Base-by-base conservation (phyloP, 2,329 filamentous ascomycete species). In the Claviceps spartinae region DNA sequence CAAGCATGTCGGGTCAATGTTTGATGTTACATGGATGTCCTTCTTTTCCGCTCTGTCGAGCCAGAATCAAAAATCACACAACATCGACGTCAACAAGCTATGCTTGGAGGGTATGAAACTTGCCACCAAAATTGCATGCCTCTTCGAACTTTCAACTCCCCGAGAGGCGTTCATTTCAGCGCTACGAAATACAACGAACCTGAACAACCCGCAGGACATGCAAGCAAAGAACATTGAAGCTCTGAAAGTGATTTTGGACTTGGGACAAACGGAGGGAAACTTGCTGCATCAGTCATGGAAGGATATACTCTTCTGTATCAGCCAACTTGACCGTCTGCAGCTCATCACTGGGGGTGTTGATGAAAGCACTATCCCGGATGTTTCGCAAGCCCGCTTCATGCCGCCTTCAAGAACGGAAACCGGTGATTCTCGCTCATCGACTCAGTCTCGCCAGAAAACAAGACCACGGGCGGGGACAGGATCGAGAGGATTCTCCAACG, bases 1-100 rank as follows among this genome's bases (percentile, higher is more conserved):
- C 65, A 91, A 88, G 60, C 93, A 98, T 65, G 86, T 96, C 48
- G 93, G 93, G 0, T 89, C 93, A 0, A 98, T 98, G 93, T 97
- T 98, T 63, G 90, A 95, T 61, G 89, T 95, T 24, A 94, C 89
- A 0, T 98, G 93, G 93, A 98, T 97, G 91, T 95, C 91, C 9
- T 94, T 96, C 67, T 85, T 98, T 62, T 97, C 91, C 5, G 90
- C 90, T 0, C 77, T 98, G 26, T 96, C 91, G 1, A 90, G 87
- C 49, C 87, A 94, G 59, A 90, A 93, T 65, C 93, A 97, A 60
- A 90, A 95, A 63, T 86, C 88, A 0, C 87, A 95, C 59, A 96
- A 96, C 61, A 74, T 95, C 4, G 89, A 96, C 58, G 87, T 93
- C 16, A 90, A 96, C 66, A 88, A 84, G 63, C 70, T 95, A 6